phyloP scores from a whole-genome alignment of 2,329 filamentous ascomycete genomes.

The Colletotrichum coccodes region DNA sequence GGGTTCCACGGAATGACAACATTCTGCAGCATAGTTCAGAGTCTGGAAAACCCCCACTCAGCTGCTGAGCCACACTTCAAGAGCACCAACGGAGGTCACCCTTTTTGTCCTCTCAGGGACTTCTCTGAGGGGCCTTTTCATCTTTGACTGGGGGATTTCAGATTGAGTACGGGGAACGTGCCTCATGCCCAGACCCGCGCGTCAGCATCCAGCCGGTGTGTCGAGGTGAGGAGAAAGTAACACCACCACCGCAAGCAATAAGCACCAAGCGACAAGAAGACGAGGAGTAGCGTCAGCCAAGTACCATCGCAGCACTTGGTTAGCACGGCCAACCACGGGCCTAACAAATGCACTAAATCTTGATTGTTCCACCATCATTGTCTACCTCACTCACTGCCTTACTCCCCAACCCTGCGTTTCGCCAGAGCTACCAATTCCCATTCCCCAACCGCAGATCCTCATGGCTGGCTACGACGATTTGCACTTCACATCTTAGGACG shows the following conservation, averaged over 20 bases:
- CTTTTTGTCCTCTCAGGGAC: neutral
- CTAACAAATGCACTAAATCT: neutral
- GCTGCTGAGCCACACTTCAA: conserved; percentile 23
- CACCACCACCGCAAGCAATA: no score
- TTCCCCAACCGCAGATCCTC: conserved; percentile 20
- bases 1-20: conserved; percentile 11
- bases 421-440: neutral
- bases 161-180: conserved; percentile 21
- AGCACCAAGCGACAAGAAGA: neutral
- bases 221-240: conserved; percentile 3
- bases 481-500: conserved; percentile 10
- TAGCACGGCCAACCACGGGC: neutral
- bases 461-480: conserved; percentile 28
- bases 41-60: neutral
- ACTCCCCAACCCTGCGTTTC: neutral
- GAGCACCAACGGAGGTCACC: neutral
- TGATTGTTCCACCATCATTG: neutral
- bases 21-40: conserved; percentile 9
- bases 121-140: neutral
- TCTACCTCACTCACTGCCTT: neutral
- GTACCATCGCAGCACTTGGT: conserved; percentile 12
- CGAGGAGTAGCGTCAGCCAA: conserved; percentile 18
- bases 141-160: conserved; percentile 5
- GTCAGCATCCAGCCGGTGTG: conserved; percentile 17
- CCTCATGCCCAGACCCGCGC: conserved; percentile 18